Evolutionary conservation across 352 stramenopile species (phyloP), one percentile per base, ranked within the genome.

Genomic region (Phytophthora melonis): DNA sequence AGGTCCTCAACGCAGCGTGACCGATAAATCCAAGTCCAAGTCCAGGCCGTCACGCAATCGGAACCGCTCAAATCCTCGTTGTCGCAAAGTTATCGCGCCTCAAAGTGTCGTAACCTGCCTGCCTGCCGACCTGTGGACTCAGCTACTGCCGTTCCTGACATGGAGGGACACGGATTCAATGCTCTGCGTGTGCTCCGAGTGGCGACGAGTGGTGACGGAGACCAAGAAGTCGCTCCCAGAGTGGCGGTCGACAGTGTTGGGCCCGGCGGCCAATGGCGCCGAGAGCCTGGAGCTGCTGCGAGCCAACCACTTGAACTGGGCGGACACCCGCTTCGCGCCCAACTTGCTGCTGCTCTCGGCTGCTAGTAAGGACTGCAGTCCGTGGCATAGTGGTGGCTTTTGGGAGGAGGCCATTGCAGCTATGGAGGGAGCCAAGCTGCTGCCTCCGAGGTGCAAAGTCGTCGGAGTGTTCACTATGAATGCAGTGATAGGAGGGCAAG

Each of bases 151-250:
- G 49, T 84, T 86, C 21, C 47, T 92, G 47, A 77, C 74, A 41
- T 92, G 82, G 83, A 72, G 67, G 58, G 81, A 87, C 58, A 88
- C 79, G 9, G 68, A 55, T 10, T 63, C 71, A 54, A 77, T 90
- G 71, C 45, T 56, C 41, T 67, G 62, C 10, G 80, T 85, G 27
- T 82, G 73, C 45, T 64, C 53, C 2, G 64, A 61, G 49, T 87
- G 74, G 77, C 58, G 55, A 27, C 30, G 41, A 3, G 27, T 77
- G 7, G 62, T 85, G 36, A 67, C 60, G 1, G 55, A 56, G 5
- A 74, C 69, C 0, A 78, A 79, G 54, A 63, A 61, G 21, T 21
- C 57, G 16, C 57, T 72, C 58, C 57, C 67, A 3, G 71, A 90
- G 65, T 92, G 82, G 84, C 72, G 73, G 21, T 74, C 71, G 16